Conservation (phyloP, 192 early-diverging fungal genomes). For the Mortierella antarctica region DNA sequence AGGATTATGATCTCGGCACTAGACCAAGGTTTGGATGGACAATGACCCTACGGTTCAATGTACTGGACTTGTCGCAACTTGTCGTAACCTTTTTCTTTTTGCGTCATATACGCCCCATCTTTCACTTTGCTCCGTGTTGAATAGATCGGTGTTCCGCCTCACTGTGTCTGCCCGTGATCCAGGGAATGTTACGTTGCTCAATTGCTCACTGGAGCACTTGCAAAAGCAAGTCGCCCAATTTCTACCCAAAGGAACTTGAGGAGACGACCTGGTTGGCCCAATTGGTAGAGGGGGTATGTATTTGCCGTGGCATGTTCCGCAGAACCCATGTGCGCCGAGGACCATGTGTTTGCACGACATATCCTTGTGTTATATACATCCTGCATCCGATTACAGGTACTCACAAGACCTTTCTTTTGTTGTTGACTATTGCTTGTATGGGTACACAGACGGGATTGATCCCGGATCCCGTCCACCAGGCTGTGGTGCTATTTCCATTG, state of each 20-base stretch:
- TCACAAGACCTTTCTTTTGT: background rate
- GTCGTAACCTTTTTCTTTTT: background rate
- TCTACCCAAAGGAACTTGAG: conserved; percentile 45
- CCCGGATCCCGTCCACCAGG: conserved; percentile 36
- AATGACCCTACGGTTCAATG: too few relatives aligned
- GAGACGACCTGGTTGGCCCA: conserved; percentile 40
- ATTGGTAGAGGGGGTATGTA: conserved; percentile 33
- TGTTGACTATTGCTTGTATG: background rate
- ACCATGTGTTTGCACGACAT: background rate
- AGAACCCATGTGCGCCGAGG: too few relatives aligned
- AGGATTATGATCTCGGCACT: conserved; percentile 33
- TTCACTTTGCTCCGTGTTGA: background rate
- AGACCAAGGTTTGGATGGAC: conserved; percentile 17
- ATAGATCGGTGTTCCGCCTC: conserved; percentile 15
- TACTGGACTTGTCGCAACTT: background rate
- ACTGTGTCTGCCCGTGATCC: conserved; percentile 37
- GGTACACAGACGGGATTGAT: conserved; percentile 34
- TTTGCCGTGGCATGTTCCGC: too few relatives aligned
- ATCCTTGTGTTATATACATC: background rate
- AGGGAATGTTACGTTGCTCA: conserved; percentile 39
- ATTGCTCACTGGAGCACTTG: conserved; percentile 46
- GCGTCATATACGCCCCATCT: background rate
- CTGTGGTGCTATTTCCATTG: conserved; percentile 31
- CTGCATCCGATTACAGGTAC: background rate
- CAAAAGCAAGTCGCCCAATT: conserved; percentile 22